Base-by-base conservation (phyloP, 768 basidiomycete genomes). In the Russula emetica region DNA sequence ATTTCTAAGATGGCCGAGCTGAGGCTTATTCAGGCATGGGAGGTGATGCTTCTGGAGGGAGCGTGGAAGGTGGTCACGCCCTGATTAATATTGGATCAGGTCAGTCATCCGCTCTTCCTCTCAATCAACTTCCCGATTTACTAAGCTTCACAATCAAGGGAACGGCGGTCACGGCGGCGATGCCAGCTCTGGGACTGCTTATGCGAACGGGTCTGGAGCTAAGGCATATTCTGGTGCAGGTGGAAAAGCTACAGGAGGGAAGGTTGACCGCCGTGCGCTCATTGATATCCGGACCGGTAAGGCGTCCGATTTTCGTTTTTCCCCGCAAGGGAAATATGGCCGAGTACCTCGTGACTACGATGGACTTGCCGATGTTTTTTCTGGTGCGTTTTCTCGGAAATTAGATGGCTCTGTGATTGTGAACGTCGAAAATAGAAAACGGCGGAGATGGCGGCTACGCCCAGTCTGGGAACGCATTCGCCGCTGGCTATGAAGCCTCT, bases 81-180 rank as follows among this genome's bases (percentile, higher is more conserved):
- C n/a, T 63, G 50, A 51, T 69, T 26, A 30, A 59, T 42, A 13
- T 69, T 40, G 42, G 56, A 50, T 69, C 69, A 10, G 61, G 68
- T 69, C 9, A 20, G 67, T 67, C 55, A 13, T 28, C 18, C 50
- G n/a, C 36, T 40, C 51, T 9, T 28, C 18, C 50, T 45, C 44
- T 38, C 22, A 16, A 20, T 44, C 7, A 22, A 38, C 14, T 58
- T 26, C 38, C n/a, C 16, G 38, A 20, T 18, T 38, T 30, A 36
- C 59, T 64, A 20, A 54, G 20, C 34, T n/a, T 14, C n/a, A 5
- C 30, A 32, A 54, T 18, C 11, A 34, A 69, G 61, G 55, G 24
- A 69, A 69, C 28, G 69, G 68, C 14, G 69, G 69, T 2, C 45
- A 69, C n/a, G 69, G 69, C 8, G 68, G 69, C 22, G 51, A 57